Evolutionary conservation across 2,329 filamentous ascomycete species (phyloP), one percentile per base, ranked within the genome.

Genomic region (Alternaria sp.): DNA sequence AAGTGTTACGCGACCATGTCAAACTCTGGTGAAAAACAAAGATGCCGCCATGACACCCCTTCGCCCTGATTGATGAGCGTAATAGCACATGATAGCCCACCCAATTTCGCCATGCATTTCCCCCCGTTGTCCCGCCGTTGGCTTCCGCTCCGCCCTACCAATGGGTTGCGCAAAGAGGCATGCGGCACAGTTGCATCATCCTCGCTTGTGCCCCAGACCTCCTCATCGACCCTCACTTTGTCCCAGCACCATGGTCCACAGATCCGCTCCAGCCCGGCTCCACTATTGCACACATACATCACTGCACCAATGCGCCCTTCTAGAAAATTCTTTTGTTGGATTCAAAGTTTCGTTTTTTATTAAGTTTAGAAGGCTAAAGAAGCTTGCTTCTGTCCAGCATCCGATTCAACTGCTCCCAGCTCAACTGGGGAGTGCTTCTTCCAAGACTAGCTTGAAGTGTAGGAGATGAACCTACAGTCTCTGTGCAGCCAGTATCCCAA

Each of bases 381-480:
- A 81, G 81, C 79, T 74, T 75, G 77, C 76, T 78, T 76, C 76
- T 75, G 66, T 72, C 77, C 83, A 81, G 84, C 84, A 86, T 84
- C 84, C 63, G 69, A 77, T 85, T 84, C 83, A 79, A 79, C 78
- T 73, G 66, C 72, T 20, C 57, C 73, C 72, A 72, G 75, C 30
- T 63, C 65, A 53, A 66, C 61, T 49, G 41, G 57, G 57, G 68
- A 71, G 72, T 73, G 79, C 76, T 71, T 77, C 76, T 73, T 75
- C 69, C 55, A 69, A 69, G 75, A 70, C 61, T 81, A 79, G 82
- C 82, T 79, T 78, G 79, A 80, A 83, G 79, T 73, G 81, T 85
- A 85, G 84, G 81, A 78, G 83, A 85, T 85, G 83, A 84, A 59
- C 82, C 84, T 84, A 85, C 77, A 71, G 74, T 70, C 72, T 67